These are phyloP conservation scores for Chrysoporthe cubensis DNA, from an alignment of 2,329 filamentous ascomycete genomes.

Conservation along the genomic window DNA sequence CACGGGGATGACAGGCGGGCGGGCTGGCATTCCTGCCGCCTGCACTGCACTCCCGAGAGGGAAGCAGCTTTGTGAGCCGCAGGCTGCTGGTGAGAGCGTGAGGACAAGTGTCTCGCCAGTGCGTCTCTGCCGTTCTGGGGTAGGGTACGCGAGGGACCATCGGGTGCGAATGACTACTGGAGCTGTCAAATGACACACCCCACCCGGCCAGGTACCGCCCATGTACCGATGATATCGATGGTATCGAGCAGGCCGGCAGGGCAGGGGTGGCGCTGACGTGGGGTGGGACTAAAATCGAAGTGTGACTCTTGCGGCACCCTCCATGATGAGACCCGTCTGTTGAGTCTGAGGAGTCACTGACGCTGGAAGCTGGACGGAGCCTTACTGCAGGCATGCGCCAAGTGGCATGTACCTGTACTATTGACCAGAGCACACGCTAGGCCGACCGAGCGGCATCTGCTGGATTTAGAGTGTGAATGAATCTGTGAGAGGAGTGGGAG, in stretches of 20 bases:
- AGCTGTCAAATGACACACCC: slow-evolving; percentile 20
- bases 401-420: slow-evolving; percentile 25
- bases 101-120: too few species aligned
- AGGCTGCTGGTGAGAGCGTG: too few species aligned
- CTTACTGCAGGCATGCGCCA: slow-evolving; percentile 23
- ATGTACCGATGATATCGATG: slow-evolving; percentile 8
- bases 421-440: not conserved
- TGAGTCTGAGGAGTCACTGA: not conserved
- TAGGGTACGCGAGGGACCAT: not conserved
- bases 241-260: not conserved
- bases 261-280: slow-evolving; percentile 22
- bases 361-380: slow-evolving; percentile 10
- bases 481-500: not conserved
- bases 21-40: too few species aligned
- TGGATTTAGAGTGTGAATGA: slow-evolving; percentile 3
- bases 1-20: too few species aligned
- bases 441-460: not conserved
- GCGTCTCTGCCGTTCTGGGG: too few species aligned
- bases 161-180: slow-evolving; percentile 22
- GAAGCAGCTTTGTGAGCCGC: too few species aligned
- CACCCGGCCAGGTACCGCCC: slow-evolving; percentile 19
- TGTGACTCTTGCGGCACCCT: slow-evolving; percentile 29
- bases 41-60: too few species aligned
- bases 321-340: slow-evolving; percentile 10
- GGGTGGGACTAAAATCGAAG: slow-evolving; percentile 16